These are phyloP conservation scores for Neophaeococcomyces aloes DNA, from an alignment of 2,329 filamentous ascomycete genomes.

Conservation along the genomic window DNA sequence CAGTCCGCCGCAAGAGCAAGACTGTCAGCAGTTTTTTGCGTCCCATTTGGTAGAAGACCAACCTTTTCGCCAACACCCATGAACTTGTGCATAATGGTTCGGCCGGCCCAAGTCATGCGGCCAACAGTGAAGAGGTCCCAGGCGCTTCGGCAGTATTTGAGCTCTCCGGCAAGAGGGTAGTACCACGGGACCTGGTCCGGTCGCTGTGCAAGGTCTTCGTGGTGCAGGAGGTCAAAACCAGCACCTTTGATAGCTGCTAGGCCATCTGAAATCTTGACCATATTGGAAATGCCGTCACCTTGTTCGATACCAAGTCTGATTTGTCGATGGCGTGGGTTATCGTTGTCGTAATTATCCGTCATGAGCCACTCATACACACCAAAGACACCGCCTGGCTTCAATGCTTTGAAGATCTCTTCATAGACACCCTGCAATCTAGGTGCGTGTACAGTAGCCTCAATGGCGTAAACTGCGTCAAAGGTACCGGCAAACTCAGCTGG, in stretches of 20 bases:
- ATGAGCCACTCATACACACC: constrained; percentile 99
- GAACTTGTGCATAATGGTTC: constrained; percentile 63
- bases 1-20: constrained; percentile 72
- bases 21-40: constrained; percentile 90
- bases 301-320: constrained; percentile 92
- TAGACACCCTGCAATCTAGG: constrained; percentile 86
- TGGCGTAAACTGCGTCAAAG: constrained; percentile 93
- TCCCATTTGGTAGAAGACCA: constrained; percentile 66
- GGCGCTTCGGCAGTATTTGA: constrained; percentile 69
- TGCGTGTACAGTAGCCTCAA: constrained; percentile 93
- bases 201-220: constrained; percentile 77
- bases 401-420: constrained; percentile 82
- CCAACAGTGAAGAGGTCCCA: constrained; percentile 65
- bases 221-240: constrained; percentile 70
- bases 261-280: constrained; percentile 78
- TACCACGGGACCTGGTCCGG: constrained; percentile 78
- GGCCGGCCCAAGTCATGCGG: constrained; percentile 79
- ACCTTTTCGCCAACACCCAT: constrained; percentile 66
- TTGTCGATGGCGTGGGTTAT: constrained; percentile 73
- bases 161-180: constrained; percentile 77
- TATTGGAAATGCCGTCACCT: constrained; percentile 94
- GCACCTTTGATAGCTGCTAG: constrained; percentile 73
- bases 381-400: constrained; percentile 92
- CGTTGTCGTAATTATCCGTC: constrained; percentile 89
- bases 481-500: constrained; percentile 55